A percentile compares a stretch with the other conserved stretches of the same genome.
Evolutionary conservation across 768 basidiomycete genomes (phyloP).

Genomic region (Pleurotus salmoneostramineus): DNA sequence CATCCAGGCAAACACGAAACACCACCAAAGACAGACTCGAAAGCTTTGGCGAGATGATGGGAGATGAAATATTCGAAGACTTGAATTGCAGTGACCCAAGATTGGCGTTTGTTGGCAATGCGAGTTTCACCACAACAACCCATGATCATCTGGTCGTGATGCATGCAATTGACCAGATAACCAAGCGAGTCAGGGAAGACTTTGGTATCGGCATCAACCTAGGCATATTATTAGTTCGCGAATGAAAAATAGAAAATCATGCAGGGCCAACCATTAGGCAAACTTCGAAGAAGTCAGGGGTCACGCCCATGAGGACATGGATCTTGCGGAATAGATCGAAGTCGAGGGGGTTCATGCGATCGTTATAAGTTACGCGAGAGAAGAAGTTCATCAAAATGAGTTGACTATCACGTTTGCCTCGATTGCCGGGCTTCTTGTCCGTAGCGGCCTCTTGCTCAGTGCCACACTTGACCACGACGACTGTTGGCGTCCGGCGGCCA

Average conservation of each 20-base stretch:
- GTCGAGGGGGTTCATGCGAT: slow-evolving; percentile 96
- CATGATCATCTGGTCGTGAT: slow-evolving; percentile 98
- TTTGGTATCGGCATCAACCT: slow-evolving; percentile 99
- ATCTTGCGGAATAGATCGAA: slow-evolving; percentile 98
- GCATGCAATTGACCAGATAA: slow-evolving; percentile 96
- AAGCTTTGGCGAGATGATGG: slow-evolving; percentile 96
- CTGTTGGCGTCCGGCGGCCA: slow-evolving; percentile 88
- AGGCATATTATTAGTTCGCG: not conserved
- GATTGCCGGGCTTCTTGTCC: slow-evolving; percentile 95
- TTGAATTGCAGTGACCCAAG: slow-evolving; percentile 98
- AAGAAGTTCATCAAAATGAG: slow-evolving; percentile 99
- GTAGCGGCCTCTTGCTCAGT: slow-evolving; percentile 76
- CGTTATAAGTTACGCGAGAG: slow-evolving; percentile 98
- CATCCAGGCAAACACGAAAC: slow-evolving; percentile 99
- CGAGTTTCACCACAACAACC: slow-evolving; percentile 98
- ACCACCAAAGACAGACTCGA: slow-evolving; percentile 99
- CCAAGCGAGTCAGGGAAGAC: slow-evolving; percentile 88
- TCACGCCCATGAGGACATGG: slow-evolving; percentile 96
- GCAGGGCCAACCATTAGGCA: slow-evolving; percentile 75
- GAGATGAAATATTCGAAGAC: slow-evolving; percentile 99
- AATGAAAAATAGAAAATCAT: slow-evolving; percentile 22
- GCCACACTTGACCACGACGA: slow-evolving; percentile 96
- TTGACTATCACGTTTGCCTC: slow-evolving; percentile 98
- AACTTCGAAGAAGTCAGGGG: slow-evolving; percentile 97
- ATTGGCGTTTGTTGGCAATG: slow-evolving; percentile 96